Evolutionary conservation across 176 grass and related monocot genomes (phyloP).

Genomic region (Triticum monococcum): DNA sequence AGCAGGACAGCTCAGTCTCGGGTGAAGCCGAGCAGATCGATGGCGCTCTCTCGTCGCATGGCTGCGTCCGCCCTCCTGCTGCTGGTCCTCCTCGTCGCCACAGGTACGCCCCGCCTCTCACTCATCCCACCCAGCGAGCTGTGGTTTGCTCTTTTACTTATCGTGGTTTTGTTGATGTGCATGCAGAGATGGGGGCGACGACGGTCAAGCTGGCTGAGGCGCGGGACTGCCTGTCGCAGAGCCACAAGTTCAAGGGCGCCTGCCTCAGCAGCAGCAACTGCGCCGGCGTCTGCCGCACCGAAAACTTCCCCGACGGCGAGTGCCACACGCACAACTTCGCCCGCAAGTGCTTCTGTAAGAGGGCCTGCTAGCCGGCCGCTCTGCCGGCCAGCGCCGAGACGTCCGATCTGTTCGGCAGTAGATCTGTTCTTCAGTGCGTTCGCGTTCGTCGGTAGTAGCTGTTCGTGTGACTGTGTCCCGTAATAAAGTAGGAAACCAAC

Average conservation of each 20-base stretch:
- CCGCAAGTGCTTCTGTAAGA: slow-evolving; percentile 78
- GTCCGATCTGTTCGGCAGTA: too few species aligned
- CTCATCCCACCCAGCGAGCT: neutral
- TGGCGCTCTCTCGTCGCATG: slow-evolving; percentile 46
- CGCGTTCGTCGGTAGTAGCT: too few species aligned
- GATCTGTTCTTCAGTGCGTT: too few species aligned
- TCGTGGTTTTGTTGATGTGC: too few species aligned
- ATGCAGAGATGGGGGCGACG: slow-evolving; percentile 52
- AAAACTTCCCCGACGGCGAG: slow-evolving; percentile 60
- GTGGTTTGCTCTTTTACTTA: too few species aligned
- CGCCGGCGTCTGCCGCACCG: slow-evolving; percentile 54
- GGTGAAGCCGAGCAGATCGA: neutral
- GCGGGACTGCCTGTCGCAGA: slow-evolving; percentile 69
- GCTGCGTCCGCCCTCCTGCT: slow-evolving; percentile 38
- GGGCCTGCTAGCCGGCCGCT: slow-evolving; percentile 28
- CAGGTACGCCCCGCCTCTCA: slow-evolving; percentile 10
- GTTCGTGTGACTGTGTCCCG: too few species aligned
- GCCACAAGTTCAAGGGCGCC: slow-evolving; percentile 60
- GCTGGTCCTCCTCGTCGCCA: slow-evolving; percentile 60
- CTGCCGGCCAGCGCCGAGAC: neutral
- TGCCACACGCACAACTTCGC: slow-evolving; percentile 29
- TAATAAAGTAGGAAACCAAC: too few species aligned
- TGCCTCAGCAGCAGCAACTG: slow-evolving; percentile 64
- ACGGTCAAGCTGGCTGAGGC: slow-evolving; percentile 45
- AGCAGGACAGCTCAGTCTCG: neutral